Evolutionary conservation across 108 stramenopile species (phyloP).

Genomic region (Stephanodiscus minutulus): DNA sequence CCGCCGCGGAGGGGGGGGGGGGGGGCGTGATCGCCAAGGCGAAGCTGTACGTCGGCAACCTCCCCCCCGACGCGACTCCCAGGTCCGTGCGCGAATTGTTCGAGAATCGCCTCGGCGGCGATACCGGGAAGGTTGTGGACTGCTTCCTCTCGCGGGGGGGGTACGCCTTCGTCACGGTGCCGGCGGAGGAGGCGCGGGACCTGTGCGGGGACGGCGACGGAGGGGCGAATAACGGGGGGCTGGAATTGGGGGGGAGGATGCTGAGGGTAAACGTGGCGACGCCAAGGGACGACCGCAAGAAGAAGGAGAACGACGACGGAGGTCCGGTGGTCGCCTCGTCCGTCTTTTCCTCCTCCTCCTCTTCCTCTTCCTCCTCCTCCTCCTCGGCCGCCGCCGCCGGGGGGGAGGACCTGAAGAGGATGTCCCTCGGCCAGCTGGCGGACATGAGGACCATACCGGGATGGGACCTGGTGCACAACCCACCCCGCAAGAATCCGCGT

Average conservation of each 20-base stretch:
- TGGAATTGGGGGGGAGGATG: not conserved
- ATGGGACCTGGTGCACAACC: conserved; percentile 75
- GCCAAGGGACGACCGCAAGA: not conserved
- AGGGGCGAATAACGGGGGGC: no score
- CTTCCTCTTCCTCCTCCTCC: not conserved
- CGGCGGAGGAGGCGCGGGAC: not conserved
- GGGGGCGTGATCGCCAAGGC: not conserved
- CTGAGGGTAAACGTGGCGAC: not conserved
- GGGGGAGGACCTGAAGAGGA: conserved; percentile 35
- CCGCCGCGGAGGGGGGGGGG: not conserved
- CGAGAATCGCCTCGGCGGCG: not conserved
- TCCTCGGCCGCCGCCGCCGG: conserved; percentile 9
- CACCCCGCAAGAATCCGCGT: conserved; percentile 70
- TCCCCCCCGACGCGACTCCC: not conserved
- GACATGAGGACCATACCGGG: conserved; percentile 76
- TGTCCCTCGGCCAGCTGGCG: conserved; percentile 75
- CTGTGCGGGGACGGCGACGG: not conserved
- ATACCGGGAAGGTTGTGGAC: no score
- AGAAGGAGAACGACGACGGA: conserved; percentile 4
- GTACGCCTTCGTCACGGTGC: not conserved
- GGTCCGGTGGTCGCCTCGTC: conserved; percentile 1
- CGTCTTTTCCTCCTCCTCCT: not conserved
- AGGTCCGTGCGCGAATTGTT: not conserved
- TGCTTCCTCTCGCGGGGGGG: not conserved
- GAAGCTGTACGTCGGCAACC: not conserved